Conservation (phyloP, 75 land plant species). For the Sequoia sempervirens region DNA sequence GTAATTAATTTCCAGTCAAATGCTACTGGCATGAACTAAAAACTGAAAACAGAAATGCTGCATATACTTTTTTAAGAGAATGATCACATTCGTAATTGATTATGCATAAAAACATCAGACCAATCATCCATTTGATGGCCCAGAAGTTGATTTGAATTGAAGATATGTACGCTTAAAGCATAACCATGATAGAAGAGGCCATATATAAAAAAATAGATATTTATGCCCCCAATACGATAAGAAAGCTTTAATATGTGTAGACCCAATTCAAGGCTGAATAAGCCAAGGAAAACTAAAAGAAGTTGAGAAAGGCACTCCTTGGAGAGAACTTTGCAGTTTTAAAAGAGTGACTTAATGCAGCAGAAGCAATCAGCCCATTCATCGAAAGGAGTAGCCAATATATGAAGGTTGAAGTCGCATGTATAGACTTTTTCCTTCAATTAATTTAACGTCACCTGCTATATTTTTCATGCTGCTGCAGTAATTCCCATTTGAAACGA, state of each 20-base stretch:
- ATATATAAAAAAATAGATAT: not conserved
- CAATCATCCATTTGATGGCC: not conserved
- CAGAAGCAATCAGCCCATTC: not conserved
- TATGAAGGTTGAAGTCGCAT: not conserved
- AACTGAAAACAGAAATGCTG: not conserved
- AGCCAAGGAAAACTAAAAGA: not conserved
- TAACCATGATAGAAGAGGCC: not conserved
- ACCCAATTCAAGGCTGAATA: not conserved
- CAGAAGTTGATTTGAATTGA: not conserved
- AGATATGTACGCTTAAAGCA: not conserved
- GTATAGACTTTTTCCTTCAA: not conserved
- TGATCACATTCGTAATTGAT: not conserved
- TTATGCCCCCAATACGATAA: not conserved
- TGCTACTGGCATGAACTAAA: not conserved
- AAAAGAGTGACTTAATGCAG: not conserved
- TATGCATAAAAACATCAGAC: not conserved
- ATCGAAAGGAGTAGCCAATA: not conserved
- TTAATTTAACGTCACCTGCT: not conserved
- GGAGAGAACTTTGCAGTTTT: not conserved
- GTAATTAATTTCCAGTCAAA: not conserved
- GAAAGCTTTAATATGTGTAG: not conserved
- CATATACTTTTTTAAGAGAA: not conserved
- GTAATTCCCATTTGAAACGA: not conserved
- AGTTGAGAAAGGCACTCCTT: not conserved
- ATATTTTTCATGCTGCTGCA: not conserved